Conservation (phyloP, 1,284 basidiomycete genomes). For the Coniophora puteana region DNA sequence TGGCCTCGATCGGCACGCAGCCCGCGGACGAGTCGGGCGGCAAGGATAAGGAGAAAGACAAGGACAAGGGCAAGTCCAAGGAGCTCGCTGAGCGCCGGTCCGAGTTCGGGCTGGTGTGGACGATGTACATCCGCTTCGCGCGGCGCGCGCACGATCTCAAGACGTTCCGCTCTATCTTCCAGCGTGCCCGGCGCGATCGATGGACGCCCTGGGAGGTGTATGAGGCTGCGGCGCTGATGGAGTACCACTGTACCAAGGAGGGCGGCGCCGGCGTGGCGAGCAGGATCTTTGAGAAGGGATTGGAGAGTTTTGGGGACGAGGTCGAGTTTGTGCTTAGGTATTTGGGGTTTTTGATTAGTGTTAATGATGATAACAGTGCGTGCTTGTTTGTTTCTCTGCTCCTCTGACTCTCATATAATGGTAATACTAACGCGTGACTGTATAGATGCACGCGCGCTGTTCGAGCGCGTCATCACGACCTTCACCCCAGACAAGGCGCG, state of each 20-base stretch:
- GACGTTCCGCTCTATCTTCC: constrained; percentile 77
- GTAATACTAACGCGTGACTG: constrained; percentile 4
- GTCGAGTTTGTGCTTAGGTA: constrained; percentile 87
- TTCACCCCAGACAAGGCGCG: constrained; percentile 81
- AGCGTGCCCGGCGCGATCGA: constrained; percentile 80
- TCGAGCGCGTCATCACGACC: constrained; percentile 82
- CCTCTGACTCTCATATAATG: constrained; percentile 7
- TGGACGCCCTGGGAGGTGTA: constrained; percentile 92
- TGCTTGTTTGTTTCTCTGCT: neutral
- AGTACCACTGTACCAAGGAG: constrained; percentile 93
- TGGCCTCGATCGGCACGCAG: constrained; percentile 38
- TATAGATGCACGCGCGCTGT: constrained; percentile 90
- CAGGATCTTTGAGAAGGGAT: constrained; percentile 93
- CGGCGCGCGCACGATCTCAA: constrained; percentile 48
- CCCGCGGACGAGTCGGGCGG: constrained; percentile 43
- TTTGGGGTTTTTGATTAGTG: constrained; percentile 88
- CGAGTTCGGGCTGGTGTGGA: constrained; percentile 68
- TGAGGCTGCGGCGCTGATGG: constrained; percentile 92
- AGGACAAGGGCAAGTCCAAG: too few species aligned
- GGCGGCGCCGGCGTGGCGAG: constrained; percentile 69
- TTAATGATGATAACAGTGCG: constrained; percentile 95
- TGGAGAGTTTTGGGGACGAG: constrained; percentile 83
- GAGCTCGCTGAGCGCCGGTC: constrained; percentile 60
- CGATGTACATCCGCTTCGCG: constrained; percentile 86
- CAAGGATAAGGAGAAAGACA: constrained; percentile 31